These are phyloP conservation scores for Aspergillus ibericus DNA, from an alignment of 2,329 filamentous ascomycete genomes.

Conservation along the genomic window DNA sequence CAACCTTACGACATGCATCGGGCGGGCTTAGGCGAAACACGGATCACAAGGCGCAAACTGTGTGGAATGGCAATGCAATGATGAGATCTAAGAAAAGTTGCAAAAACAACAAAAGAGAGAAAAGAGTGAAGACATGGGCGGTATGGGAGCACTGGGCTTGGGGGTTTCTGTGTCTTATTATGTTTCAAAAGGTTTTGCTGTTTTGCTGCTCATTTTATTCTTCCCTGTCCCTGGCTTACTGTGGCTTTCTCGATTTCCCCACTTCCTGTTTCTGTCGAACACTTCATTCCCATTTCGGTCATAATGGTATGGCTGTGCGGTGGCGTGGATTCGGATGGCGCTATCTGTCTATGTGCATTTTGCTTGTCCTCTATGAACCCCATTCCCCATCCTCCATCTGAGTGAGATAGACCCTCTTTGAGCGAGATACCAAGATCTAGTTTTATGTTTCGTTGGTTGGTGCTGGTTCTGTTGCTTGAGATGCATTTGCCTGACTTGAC, in stretches of 20 bases:
- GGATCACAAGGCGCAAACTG: slow-evolving; percentile 40
- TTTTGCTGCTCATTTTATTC: slow-evolving; percentile 12
- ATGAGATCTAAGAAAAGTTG: slow-evolving; percentile 10
- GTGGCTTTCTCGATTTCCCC: slow-evolving; percentile 25
- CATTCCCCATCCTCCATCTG: slow-evolving; percentile 30
- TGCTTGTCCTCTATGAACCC: slow-evolving; percentile 28
- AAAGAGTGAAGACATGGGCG: slow-evolving; percentile 2
- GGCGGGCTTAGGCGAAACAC: slow-evolving; percentile 42
- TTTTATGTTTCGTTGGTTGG: slow-evolving; percentile 27
- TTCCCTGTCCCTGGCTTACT: slow-evolving; percentile 14
- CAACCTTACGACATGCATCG: slow-evolving; percentile 44
- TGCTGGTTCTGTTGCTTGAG: slow-evolving; percentile 11
- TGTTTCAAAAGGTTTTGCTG: slow-evolving; percentile 16
- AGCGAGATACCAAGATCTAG: slow-evolving; percentile 45
- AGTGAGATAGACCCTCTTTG: slow-evolving; percentile 41
- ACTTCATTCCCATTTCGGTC: slow-evolving; percentile 20
- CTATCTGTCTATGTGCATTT: slow-evolving; percentile 36
- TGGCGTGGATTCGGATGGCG: slow-evolving; percentile 39
- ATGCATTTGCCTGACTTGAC: slow-evolving; percentile 1
- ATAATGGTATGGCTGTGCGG: slow-evolving; percentile 34
- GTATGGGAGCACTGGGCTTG: slow-evolving; percentile 7
- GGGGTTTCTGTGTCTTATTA: slow-evolving; percentile 15
- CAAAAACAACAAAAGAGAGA: slow-evolving; percentile 9
- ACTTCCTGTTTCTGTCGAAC: slow-evolving; percentile 18
- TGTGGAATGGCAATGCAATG: slow-evolving; percentile 26